A percentile compares a stretch with the other conserved stretches of the same genome.
These are phyloP conservation scores for Arachis stenosperma DNA, from an alignment of 306 rosid species.

Conservation along the genomic window DNA sequence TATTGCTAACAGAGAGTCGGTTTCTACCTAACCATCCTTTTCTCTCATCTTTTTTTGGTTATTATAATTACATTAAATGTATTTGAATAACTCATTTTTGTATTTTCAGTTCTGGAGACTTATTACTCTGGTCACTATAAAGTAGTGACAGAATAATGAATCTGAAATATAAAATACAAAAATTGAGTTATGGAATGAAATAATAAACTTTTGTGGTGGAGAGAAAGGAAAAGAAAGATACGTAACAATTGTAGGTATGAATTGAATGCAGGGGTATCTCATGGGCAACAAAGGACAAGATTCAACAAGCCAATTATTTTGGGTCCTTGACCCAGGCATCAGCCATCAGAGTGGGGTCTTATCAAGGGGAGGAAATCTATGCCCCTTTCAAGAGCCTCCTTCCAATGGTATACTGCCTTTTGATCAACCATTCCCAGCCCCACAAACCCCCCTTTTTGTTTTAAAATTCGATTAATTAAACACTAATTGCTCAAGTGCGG, in stretches of 20 bases:
- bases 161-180: no score
- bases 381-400: constrained; percentile 96
- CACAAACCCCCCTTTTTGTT: neutral
- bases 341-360: constrained; percentile 91
- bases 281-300: constrained; percentile 97
- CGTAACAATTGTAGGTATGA: neutral
- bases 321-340: constrained; percentile 96
- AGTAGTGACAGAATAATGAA: no score
- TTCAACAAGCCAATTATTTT: constrained; percentile 87
- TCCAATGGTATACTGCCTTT: constrained; percentile 69
- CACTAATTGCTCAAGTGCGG: neutral
- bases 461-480: neutral
- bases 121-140: no score
- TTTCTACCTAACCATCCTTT: constrained; percentile 1
- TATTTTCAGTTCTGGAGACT: no score
- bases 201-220: constrained; percentile 1
- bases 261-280: constrained; percentile 78
- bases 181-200: no score
- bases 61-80: neutral
- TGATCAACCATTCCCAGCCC: neutral
- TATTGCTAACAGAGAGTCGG: constrained; percentile 90
- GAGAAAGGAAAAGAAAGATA: neutral
- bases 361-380: constrained; percentile 86
- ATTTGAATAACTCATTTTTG: no score
- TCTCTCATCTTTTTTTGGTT: no score